Percentiles rank a stretch among this genome's conserved stretches.
These are phyloP conservation scores for Xylaria polymorpha DNA, from an alignment of 2,329 filamentous ascomycete species.

Conservation along the genomic window DNA sequence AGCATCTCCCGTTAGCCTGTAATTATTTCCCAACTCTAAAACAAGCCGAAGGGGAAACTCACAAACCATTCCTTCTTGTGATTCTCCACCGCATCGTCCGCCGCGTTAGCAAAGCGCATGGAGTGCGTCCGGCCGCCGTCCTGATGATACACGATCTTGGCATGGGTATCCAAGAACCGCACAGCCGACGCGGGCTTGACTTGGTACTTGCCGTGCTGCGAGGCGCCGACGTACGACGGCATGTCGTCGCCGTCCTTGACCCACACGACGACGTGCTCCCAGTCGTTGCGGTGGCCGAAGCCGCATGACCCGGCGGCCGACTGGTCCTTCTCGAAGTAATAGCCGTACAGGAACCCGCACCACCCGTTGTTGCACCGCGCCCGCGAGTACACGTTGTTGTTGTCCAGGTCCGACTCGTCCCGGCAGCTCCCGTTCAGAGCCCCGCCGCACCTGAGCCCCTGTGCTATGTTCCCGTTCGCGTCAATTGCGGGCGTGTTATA, in stretches of 20 bases:
- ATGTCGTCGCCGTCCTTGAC: conserved; percentile 40
- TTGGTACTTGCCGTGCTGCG: conserved; percentile 47
- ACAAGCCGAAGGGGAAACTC: not conserved
- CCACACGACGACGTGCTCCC: conserved; percentile 51
- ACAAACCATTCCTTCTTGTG: conserved; percentile 45
- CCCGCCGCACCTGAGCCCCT: conserved; percentile 43
- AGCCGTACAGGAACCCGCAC: conserved; percentile 58
- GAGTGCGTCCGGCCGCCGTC: conserved; percentile 47
- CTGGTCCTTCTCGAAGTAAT: conserved; percentile 61
- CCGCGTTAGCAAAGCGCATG: conserved; percentile 47
- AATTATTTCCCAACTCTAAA: not conserved
- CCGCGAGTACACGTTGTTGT: conserved; percentile 58
- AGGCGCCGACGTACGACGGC: conserved; percentile 39
- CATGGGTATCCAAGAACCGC: conserved; percentile 46
- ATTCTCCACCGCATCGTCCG: conserved; percentile 49
- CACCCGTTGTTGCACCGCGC: conserved; percentile 58
- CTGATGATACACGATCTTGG: conserved; percentile 50
- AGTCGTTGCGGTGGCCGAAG: conserved; percentile 54
- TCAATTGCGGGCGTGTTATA: conserved; percentile 56
- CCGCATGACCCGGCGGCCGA: conserved; percentile 46
- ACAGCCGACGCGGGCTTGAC: conserved; percentile 42
- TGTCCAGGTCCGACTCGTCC: conserved; percentile 50
- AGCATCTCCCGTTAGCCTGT: not conserved
- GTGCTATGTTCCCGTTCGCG: conserved; percentile 47
- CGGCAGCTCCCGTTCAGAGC: conserved; percentile 48